Base-by-base conservation (phyloP, 257 asterid genomes). In the Ballota nigra region DNA sequence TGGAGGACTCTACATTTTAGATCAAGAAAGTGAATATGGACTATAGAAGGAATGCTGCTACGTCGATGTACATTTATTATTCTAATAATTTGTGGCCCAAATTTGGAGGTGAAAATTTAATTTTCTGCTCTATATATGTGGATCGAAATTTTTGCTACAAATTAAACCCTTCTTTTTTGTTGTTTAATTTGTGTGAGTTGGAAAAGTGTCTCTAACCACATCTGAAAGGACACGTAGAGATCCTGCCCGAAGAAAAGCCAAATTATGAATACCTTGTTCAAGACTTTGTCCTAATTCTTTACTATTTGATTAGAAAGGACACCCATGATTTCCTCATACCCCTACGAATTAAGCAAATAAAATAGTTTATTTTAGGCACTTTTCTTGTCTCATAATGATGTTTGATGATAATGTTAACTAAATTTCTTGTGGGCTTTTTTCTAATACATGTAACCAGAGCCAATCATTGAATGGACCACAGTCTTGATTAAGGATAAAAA, bases 251-350 rank as follows among this genome's bases (percentile, higher is more conserved):
- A 77, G 71, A 77, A 65, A 77, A 74, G 79, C 85, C 88, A 79
- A 79, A 79, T 53, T 60, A 58, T 66, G 77, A 74, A 71, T 81
- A 62, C 77, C 40, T 57, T 68, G 68, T 65, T 82, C 70, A 61
- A 38, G 70, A 77, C 74, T 71, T 40, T 67, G 23, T 43, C 70
- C 65, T 73, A 81, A 70, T 83, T 66, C 40, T 66, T 83, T 78
- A 75, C 53, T 71, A 66, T 59, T 65, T 61, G 75, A 82, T 81
- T 74, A 73, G 53, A 81, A 85, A 86, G 70, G 86, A 82, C 89
- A 83, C 64, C 86, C 88, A 86, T 77, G 81, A 79, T 81, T 81
- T 87, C 81, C 82, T 75, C 85, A 81, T 75, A 71, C 86, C 83
- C 86, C 83, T 78, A 36, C 63, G 78, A 70, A 20, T 53, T 53